A percentile compares a stretch with the other conserved stretches of the same genome.
Evolutionary conservation across 2,329 filamentous ascomycete genomes (phyloP).

Genomic region (Laburnicola sp.): DNA sequence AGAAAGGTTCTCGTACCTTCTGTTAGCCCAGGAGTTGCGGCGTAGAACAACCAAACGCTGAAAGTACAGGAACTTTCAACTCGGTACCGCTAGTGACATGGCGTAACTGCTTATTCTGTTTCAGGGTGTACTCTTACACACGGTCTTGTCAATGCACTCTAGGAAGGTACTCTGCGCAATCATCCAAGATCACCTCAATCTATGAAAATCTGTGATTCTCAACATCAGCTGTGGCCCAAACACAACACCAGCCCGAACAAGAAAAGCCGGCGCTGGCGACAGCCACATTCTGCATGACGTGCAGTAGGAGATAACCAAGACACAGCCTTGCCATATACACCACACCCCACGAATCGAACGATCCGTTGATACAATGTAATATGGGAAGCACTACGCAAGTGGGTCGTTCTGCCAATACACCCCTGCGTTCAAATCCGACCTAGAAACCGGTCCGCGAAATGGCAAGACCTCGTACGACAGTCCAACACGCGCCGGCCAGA

Average conservation of each 20-base stretch:
- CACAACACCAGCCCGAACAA: background rate
- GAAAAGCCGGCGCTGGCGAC: background rate
- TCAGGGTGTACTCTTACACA: too few relatives aligned
- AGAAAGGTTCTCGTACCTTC: too few relatives aligned
- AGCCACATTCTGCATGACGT: background rate
- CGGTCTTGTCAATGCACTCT: too few relatives aligned
- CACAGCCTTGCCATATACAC: constrained; percentile 1
- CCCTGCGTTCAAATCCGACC: constrained; percentile 14
- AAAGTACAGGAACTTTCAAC: too few relatives aligned
- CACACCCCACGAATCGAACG: background rate
- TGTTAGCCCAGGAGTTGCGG: too few relatives aligned
- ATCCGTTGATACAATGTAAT: background rate
- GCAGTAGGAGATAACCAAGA: background rate
- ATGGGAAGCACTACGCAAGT: constrained; percentile 4
- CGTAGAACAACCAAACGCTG: too few relatives aligned
- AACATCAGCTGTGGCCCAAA: too few relatives aligned
- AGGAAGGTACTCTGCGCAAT: too few relatives aligned
- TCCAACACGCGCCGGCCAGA: background rate
- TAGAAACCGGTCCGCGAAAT: constrained; percentile 11
- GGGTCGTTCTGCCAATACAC: background rate
- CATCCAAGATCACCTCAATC: too few relatives aligned
- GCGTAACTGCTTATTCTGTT: too few relatives aligned
- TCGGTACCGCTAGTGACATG: too few relatives aligned
- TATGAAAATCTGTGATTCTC: too few relatives aligned
- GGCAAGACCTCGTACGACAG: constrained; percentile 12